phyloP scores from a whole-genome alignment of 2,329 filamentous ascomycete species.

The Fusarium irregulare region DNA sequence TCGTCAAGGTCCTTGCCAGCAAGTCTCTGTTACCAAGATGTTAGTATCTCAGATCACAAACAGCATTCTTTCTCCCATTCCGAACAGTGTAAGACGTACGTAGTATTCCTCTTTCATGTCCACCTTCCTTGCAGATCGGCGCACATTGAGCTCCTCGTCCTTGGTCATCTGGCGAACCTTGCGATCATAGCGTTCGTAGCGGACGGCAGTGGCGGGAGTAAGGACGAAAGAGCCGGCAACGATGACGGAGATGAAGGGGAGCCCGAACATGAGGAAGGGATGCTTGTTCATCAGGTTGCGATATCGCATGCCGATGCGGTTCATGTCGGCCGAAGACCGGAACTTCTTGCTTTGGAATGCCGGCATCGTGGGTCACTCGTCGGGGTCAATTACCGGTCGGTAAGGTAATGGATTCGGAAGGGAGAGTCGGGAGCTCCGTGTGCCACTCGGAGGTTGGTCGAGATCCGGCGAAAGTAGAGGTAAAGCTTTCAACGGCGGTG shows the following conservation, averaged over 20 bases:
- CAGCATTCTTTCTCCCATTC: constrained; percentile 3
- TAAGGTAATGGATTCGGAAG: constrained; percentile 4
- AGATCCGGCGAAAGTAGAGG: constrained; percentile 1
- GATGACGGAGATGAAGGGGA: constrained; percentile 92
- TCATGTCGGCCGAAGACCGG: constrained; percentile 72
- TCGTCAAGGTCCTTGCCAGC: constrained; percentile 90
- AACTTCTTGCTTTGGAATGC: constrained; percentile 79
- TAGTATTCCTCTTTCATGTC: constrained; percentile 90
- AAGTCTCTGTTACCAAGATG: constrained; percentile 43
- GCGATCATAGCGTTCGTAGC: constrained; percentile 93
- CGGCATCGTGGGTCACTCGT: constrained; percentile 45
- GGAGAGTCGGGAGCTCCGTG: constrained; percentile 21
- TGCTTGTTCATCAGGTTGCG: constrained; percentile 78
- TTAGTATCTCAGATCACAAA: constrained; percentile 23
- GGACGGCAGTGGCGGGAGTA: constrained; percentile 90
- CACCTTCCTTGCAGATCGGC: constrained; percentile 75
- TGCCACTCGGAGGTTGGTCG: background rate
- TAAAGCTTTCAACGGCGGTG: constrained; percentile 14
- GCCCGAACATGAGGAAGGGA: constrained; percentile 91
- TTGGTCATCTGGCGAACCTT: constrained; percentile 86
- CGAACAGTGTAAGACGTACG: constrained; percentile 62
- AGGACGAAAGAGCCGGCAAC: constrained; percentile 93
- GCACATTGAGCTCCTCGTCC: constrained; percentile 87
- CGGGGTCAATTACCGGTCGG: background rate
- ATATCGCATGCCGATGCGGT: constrained; percentile 80